These are phyloP conservation scores for Edaphochlamys debaryana DNA, from an alignment of 139 green algal species.

Conservation along the genomic window DNA sequence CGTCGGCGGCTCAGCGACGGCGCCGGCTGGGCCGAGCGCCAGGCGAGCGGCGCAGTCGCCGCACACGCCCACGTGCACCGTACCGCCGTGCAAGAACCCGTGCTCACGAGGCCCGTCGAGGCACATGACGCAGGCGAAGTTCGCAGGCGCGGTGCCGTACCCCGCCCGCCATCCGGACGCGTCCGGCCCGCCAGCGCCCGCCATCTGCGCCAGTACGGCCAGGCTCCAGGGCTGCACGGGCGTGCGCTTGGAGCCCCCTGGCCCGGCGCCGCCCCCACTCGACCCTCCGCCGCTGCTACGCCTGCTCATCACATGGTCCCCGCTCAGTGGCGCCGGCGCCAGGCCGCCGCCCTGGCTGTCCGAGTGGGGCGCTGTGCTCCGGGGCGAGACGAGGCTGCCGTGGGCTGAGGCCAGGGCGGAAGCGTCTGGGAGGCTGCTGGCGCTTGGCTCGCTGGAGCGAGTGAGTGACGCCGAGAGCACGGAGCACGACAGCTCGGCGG, in stretches of 20 bases:
- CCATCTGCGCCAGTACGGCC: neutral
- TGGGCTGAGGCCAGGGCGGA: too few relatives aligned
- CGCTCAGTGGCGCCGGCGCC: neutral
- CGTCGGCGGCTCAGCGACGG: too few relatives aligned
- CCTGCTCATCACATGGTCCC: neutral
- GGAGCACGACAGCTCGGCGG: too few relatives aligned
- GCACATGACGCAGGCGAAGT: conserved; percentile 1
- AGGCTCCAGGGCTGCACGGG: neutral
- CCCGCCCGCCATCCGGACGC: neutral
- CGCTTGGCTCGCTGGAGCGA: too few relatives aligned
- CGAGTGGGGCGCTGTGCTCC: too few relatives aligned
- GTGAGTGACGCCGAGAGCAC: too few relatives aligned
- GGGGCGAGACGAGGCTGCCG: too few relatives aligned
- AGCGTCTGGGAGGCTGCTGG: too few relatives aligned
- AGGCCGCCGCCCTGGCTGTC: too few relatives aligned
- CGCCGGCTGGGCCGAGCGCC: neutral
- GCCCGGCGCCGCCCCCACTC: neutral
- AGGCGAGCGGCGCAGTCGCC: neutral
- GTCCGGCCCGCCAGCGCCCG: neutral
- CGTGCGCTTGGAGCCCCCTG: neutral
- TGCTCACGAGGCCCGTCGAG: neutral
- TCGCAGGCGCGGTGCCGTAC: neutral
- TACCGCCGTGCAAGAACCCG: conserved; percentile 11
- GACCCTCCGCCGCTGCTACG: neutral
- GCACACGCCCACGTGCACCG: conserved; percentile 20